Evolutionary conservation across 2,329 filamentous ascomycete genomes (phyloP).

Genomic region (Aspergillus viridinutans): DNA sequence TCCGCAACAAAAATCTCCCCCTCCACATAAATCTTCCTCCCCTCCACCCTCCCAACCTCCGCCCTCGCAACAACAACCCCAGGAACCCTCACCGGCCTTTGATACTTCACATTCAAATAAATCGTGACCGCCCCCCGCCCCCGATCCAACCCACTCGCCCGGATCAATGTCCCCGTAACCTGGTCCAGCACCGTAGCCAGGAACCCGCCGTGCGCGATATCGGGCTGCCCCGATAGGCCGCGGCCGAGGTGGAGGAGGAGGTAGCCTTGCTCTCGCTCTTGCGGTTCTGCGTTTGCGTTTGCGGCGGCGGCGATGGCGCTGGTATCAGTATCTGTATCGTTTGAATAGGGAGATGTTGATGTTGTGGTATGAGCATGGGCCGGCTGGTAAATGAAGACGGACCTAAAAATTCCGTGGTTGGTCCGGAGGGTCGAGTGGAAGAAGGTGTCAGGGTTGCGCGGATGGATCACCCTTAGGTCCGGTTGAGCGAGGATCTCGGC

Average conservation of each 20-base stretch:
- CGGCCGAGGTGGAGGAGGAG: conserved; percentile 4
- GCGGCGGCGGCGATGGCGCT: background rate
- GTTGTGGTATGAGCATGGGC: background rate
- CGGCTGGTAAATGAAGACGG: background rate
- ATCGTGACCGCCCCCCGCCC: conserved; percentile 7
- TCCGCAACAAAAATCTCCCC: conserved; percentile 1
- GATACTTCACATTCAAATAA: conserved; percentile 1
- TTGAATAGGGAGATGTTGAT: background rate
- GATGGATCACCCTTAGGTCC: background rate
- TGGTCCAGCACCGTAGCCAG: conserved; percentile 8
- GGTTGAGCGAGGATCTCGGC: background rate
- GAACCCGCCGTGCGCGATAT: conserved; percentile 9
- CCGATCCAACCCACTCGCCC: background rate
- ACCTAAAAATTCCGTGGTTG: background rate
- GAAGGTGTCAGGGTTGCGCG: background rate
- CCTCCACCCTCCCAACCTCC: conserved; percentile 2
- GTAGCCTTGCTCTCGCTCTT: background rate
- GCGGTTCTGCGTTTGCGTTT: background rate
- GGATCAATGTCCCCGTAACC: conserved; percentile 1
- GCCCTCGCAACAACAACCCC: conserved; percentile 5
- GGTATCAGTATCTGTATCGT: background rate
- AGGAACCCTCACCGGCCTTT: conserved; percentile 1
- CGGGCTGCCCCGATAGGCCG: background rate
- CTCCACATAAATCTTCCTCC: conserved; percentile 8
- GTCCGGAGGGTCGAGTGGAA: background rate